Evolutionary conservation across 2,329 filamentous ascomycete genomes (phyloP).

Genomic region (Mariannaea sp.): DNA sequence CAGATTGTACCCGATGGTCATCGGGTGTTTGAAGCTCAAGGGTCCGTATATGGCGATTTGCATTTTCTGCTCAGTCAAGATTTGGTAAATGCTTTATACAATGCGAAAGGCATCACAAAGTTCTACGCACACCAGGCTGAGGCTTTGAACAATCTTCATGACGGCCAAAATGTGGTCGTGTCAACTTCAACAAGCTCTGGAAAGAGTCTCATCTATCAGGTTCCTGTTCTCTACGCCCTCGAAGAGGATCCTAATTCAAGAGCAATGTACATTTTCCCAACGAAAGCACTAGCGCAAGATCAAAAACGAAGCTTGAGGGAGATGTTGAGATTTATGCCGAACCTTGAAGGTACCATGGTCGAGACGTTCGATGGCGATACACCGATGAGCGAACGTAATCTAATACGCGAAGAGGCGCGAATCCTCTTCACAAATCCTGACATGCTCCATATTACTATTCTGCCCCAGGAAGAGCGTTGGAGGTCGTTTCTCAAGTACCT

Average conservation of each 20-base stretch:
- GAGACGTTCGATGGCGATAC: constrained; percentile 98
- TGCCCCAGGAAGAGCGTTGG: constrained; percentile 92
- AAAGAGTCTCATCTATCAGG: constrained; percentile 97
- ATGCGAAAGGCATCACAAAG: constrained; percentile 81
- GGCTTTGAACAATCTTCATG: constrained; percentile 85
- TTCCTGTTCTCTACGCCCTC: constrained; percentile 86
- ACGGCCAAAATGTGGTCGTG: constrained; percentile 86
- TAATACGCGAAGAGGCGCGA: constrained; percentile 83
- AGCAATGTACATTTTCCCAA: constrained; percentile 98
- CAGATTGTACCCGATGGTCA: constrained; percentile 95
- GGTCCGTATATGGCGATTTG: constrained; percentile 80
- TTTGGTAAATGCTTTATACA: constrained; percentile 95
- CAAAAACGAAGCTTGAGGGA: constrained; percentile 88
- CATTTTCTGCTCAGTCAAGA: constrained; percentile 86
- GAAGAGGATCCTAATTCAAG: constrained; percentile 77
- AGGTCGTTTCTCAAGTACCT: constrained; percentile 85
- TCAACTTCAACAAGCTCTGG: constrained; percentile 95
- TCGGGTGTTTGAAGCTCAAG: constrained; percentile 85
- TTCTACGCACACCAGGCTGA: constrained; percentile 93
- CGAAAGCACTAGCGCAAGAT: constrained; percentile 94
- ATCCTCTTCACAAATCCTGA: constrained; percentile 98
- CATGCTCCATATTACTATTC: constrained; percentile 93
- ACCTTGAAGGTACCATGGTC: constrained; percentile 74
- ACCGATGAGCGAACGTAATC: constrained; percentile 75
- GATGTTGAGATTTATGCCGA: constrained; percentile 78